Conservation (phyloP, 495 filamentous ascomycete genomes). For the Aspergillus bertholletiae region DNA sequence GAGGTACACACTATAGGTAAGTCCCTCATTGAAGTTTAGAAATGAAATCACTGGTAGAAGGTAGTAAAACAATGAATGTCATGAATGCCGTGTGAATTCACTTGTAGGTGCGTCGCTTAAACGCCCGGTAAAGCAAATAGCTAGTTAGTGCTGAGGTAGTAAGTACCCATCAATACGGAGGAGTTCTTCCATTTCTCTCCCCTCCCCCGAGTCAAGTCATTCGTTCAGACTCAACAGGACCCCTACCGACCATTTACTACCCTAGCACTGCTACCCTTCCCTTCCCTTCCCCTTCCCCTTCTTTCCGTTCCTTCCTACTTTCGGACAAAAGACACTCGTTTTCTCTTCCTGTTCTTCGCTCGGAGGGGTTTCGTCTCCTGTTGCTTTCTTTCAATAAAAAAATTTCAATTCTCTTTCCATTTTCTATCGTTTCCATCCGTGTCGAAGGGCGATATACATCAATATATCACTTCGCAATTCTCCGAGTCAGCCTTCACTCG, state of each 20-base stretch:
- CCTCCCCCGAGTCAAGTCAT: neutral
- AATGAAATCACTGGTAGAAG: no score
- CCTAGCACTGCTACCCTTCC: neutral
- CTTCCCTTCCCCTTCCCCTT: constrained; percentile 6
- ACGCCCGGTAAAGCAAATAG: neutral
- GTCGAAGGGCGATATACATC: neutral
- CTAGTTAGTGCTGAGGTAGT: no score
- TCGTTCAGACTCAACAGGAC: neutral
- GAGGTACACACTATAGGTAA: no score
- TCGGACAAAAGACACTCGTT: constrained; percentile 8
- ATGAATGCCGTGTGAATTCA: neutral
- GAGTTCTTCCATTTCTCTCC: neutral
- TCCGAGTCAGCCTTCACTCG: neutral
- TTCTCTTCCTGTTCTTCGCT: constrained; percentile 6
- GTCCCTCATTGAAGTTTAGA: no score
- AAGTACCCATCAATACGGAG: neutral
- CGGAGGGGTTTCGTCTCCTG: neutral
- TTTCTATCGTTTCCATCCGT: neutral
- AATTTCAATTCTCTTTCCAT: neutral
- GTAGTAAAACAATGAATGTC: neutral
- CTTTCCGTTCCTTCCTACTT: constrained; percentile 4
- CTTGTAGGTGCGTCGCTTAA: neutral
- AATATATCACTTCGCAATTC: neutral
- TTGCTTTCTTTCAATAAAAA: neutral
- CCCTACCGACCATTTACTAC: neutral